These are phyloP conservation scores for Gamarada debralockiae DNA, from an alignment of 495 filamentous ascomycete genomes.

Conservation along the genomic window DNA sequence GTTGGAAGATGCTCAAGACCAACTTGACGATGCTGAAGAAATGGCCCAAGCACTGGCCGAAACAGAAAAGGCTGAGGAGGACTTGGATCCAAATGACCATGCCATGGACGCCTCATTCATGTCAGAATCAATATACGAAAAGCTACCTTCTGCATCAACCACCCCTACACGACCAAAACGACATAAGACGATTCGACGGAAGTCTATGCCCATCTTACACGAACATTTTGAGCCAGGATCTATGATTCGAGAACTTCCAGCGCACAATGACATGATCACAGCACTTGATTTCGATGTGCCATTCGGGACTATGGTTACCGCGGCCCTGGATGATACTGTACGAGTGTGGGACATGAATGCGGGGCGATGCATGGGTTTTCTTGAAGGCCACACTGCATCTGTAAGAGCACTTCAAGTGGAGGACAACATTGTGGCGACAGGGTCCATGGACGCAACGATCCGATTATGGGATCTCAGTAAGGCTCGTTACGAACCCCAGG, in stretches of 20 bases:
- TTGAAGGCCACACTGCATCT: constrained; percentile 94
- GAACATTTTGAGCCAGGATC: constrained; percentile 93
- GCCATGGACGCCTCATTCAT: constrained; percentile 75
- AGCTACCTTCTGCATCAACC: constrained; percentile 65
- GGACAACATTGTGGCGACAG: constrained; percentile 92
- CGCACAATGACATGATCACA: constrained; percentile 86
- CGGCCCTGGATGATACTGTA: constrained; percentile 94
- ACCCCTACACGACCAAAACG: constrained; percentile 50
- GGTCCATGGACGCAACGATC: constrained; percentile 94
- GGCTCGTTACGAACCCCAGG: constrained; percentile 54
- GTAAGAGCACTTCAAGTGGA: constrained; percentile 92
- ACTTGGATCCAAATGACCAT: constrained; percentile 48
- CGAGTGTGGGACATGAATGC: constrained; percentile 94
- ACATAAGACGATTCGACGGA: constrained; percentile 60
- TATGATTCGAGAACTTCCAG: constrained; percentile 79
- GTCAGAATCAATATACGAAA: constrained; percentile 97
- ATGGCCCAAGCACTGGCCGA: constrained; percentile 30
- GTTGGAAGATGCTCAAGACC: constrained; percentile 79
- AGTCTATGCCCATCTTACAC: constrained; percentile 92
- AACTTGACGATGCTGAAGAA: constrained; percentile 64
- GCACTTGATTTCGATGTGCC: constrained; percentile 93
- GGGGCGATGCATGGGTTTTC: constrained; percentile 81
- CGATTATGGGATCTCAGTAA: constrained; percentile 85
- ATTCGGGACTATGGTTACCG: constrained; percentile 93
- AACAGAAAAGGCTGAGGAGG: constrained; percentile 51